Evolutionary conservation across 805 yeast genomes (phyloP), one percentile per base, ranked within the genome.

Genomic region (Blastobotrys terrestris): DNA sequence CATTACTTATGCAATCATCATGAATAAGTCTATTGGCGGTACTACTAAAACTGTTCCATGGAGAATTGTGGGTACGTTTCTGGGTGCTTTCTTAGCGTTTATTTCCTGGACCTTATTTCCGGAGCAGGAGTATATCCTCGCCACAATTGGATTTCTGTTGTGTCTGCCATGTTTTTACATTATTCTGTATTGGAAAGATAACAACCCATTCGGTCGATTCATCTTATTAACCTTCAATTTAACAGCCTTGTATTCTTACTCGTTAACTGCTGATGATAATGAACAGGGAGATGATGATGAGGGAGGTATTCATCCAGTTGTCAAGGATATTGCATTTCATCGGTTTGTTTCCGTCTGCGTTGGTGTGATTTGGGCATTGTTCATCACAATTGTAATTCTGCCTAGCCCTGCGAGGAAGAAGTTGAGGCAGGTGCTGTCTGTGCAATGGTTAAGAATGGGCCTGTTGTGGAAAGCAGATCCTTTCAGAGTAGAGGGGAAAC

Each of bases 11-110:
- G 82, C 87, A 60, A 84, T 87, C 52, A 85, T 87, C 72, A 87
- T 87, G 92, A 85, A 84, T 60, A 86, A 86, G 61, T 84, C 91
- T 0, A 70, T 87, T 3, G 96, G 96, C 7, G 95, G 95, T 0
- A 88, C 95, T 0, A 78, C 87, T 8, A 80, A 83, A 81, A 84
- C 94, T 0, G 83, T 68, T 8, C 60, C 61, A 8, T 55, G 61
- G 8, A 62, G 76, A 3, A 73, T 87, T 52, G 55, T 83, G 21
- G 96, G 96, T 0, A 88, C 95, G 0, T 78, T 81, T 53, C 49
- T 85, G 4, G 96, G 96, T 0, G 86, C 91, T 1, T 55, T 72
- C 8, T 59, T 72, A 3, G 95, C 95, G 0, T 81, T 74, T 58
- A 8, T 72, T 4, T 72, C 78, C 1, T 87, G 92, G 92, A 63